These are phyloP conservation scores for Porphyrellus cyaneotinctus DNA, from an alignment of 768 basidiomycete genomes.

Conservation along the genomic window DNA sequence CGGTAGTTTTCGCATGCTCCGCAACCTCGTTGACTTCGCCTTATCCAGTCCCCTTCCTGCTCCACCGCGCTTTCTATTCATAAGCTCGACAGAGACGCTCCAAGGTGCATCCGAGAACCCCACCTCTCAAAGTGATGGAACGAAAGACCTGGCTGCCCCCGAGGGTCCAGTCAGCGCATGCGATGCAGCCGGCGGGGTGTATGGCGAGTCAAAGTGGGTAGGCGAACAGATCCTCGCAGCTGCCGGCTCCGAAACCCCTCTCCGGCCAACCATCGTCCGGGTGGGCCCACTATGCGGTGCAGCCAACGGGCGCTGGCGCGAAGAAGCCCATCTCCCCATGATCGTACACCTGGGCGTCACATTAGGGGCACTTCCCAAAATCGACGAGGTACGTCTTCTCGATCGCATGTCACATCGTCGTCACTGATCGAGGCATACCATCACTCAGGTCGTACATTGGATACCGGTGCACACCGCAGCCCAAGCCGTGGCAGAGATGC, in stretches of 20 bases:
- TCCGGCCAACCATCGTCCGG: conserved; percentile 31
- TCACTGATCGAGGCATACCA: neutral
- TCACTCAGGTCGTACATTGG: neutral
- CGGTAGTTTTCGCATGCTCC: conserved; percentile 13
- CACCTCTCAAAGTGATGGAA: neutral
- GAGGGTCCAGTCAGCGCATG: conserved; percentile 3
- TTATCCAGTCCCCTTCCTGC: conserved; percentile 26
- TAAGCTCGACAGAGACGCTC: conserved; percentile 24
- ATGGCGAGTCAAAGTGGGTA: conserved; percentile 22
- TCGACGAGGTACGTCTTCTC: conserved; percentile 17
- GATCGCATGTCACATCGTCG: neutral
- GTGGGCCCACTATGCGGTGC: conserved; percentile 37
- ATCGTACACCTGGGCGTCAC: conserved; percentile 24
- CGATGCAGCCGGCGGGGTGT: conserved; percentile 10
- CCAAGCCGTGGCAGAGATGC: conserved; percentile 13
- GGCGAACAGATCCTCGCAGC: conserved; percentile 22
- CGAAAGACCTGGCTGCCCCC: neutral
- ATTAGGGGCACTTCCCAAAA: conserved; percentile 18
- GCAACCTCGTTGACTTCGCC: conserved; percentile 36
- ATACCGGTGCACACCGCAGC: conserved; percentile 11
- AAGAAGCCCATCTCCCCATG: conserved; percentile 35
- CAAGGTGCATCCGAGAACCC: neutral
- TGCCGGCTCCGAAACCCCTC: conserved; percentile 14
- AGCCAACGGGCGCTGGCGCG: conserved; percentile 37
- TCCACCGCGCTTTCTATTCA: conserved; percentile 33